Conservation (phyloP, 495 filamentous ascomycete species). For the Aspergillus bridgeri region DNA sequence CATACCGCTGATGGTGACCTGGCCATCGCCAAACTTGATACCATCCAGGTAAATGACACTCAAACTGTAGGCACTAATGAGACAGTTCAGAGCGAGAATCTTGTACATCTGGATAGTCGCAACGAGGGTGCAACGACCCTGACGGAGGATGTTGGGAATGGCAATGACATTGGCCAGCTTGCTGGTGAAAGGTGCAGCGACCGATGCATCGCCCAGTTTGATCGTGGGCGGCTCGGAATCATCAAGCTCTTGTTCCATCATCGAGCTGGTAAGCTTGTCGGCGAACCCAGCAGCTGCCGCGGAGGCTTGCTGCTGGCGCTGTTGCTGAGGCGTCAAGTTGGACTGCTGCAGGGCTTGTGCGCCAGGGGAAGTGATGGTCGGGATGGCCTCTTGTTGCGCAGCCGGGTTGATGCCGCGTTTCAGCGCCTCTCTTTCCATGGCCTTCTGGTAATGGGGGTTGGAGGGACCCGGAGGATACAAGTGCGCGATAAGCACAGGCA, state of each 20-base stretch:
- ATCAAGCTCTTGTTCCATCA: conserved; percentile 88
- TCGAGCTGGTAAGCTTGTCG: conserved; percentile 78
- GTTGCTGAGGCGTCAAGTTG: conserved; percentile 51
- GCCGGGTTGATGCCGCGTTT: conserved; percentile 58
- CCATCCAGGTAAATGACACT: conserved; percentile 95
- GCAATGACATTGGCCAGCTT: conserved; percentile 96
- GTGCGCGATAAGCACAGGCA: conserved; percentile 87
- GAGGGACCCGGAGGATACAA: conserved; percentile 85
- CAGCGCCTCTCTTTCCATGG: conserved; percentile 75
- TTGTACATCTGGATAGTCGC: conserved; percentile 99
- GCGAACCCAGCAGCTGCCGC: conserved; percentile 73
- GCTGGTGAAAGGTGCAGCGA: conserved; percentile 95
- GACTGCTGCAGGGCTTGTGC: conserved; percentile 65
- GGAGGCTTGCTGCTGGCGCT: conserved; percentile 60
- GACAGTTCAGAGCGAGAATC: conserved; percentile 95
- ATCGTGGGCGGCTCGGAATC: conserved; percentile 91
- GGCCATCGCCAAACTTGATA: conserved; percentile 98
- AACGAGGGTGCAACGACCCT: conserved; percentile 94
- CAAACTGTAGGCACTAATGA: conserved; percentile 97
- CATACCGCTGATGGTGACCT: conserved; percentile 99
- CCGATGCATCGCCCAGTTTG: conserved; percentile 96
- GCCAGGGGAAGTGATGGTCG: conserved; percentile 66
- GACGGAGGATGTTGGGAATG: conserved; percentile 96
- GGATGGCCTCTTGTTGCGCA: conserved; percentile 51
- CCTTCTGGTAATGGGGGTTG: conserved; percentile 96